Conservation (phyloP, 2,329 filamentous ascomycete genomes). For the Eutypella sp. region DNA sequence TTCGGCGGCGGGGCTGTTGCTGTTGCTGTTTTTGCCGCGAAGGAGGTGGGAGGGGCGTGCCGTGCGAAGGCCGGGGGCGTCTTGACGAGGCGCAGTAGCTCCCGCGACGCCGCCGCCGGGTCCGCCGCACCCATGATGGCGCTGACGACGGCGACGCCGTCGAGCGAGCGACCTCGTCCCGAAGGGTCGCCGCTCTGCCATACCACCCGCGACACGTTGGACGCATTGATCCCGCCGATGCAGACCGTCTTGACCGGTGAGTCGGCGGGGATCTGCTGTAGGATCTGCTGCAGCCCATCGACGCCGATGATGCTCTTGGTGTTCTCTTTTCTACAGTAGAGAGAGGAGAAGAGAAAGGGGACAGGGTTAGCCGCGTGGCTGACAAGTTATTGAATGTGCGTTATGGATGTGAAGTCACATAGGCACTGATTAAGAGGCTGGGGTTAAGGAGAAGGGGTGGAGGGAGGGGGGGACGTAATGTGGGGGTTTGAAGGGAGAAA, state of each 20-base stretch:
- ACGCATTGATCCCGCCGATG: conserved; percentile 81
- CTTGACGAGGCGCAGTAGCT: conserved; percentile 54
- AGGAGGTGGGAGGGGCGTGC: conserved; percentile 10
- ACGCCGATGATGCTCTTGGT: conserved; percentile 78
- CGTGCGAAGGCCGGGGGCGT: conserved; percentile 27
- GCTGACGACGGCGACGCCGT: conserved; percentile 85
- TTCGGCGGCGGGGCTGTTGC: conserved; percentile 21
- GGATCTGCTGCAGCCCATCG: conserved; percentile 62
- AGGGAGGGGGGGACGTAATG: conserved; percentile 2
- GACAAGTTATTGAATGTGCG: no score
- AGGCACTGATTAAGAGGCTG: no score
- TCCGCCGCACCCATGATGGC: conserved; percentile 73
- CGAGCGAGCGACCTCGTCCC: conserved; percentile 52
- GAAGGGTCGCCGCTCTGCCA: conserved; percentile 52
- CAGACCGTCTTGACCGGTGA: conserved; percentile 61
- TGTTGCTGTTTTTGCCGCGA: conserved; percentile 19
- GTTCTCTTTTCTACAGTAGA: conserved; percentile 66
- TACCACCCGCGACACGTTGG: conserved; percentile 69
- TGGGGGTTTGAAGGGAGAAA: not conserved
- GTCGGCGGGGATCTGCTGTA: conserved; percentile 52
- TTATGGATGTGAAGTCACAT: no score
- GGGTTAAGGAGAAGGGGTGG: no score
- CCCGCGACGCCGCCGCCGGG: conserved; percentile 56
- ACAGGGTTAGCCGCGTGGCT: no score
- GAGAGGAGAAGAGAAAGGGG: not conserved